Conservation (phyloP, 2,329 filamentous ascomycete genomes). For the Colletotrichum tamarilloi region DNA sequence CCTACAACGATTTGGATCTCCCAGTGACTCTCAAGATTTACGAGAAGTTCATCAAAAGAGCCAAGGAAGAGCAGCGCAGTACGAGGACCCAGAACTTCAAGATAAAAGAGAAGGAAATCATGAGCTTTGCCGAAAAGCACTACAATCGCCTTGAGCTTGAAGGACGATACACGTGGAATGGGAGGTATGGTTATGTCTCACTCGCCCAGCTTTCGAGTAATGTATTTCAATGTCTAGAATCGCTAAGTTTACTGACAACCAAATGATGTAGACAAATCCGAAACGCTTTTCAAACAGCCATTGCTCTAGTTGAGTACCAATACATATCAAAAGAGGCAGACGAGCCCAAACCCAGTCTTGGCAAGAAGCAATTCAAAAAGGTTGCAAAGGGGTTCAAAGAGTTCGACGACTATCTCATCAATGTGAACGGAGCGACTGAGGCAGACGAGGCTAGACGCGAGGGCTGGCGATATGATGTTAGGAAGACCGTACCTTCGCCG, state of each 20-base stretch:
- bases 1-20: conserved; percentile 47
- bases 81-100: background rate
- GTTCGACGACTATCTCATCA: background rate
- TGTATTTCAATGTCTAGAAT: background rate
- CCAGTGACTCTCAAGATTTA: conserved; percentile 19
- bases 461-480: background rate
- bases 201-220: too few relatives aligned
- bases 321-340: background rate
- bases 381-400: background rate
- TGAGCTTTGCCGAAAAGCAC: background rate
- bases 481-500: too few relatives aligned
- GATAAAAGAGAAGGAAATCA: conserved; percentile 10
- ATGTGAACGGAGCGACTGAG: background rate
- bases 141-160: background rate
- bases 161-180: conserved; percentile 36
- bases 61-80: conserved; percentile 18
- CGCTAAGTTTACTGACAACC: background rate
- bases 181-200: background rate
- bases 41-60: conserved; percentile 18
- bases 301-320: conserved; percentile 36
- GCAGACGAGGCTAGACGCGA: background rate
- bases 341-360: background rate
- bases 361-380: background rate
- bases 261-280: conserved; percentile 38
- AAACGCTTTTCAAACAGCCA: conserved; percentile 40